phyloP scores from a whole-genome alignment of 495 filamentous ascomycete species.

The Penicillium longicatenatum region DNA sequence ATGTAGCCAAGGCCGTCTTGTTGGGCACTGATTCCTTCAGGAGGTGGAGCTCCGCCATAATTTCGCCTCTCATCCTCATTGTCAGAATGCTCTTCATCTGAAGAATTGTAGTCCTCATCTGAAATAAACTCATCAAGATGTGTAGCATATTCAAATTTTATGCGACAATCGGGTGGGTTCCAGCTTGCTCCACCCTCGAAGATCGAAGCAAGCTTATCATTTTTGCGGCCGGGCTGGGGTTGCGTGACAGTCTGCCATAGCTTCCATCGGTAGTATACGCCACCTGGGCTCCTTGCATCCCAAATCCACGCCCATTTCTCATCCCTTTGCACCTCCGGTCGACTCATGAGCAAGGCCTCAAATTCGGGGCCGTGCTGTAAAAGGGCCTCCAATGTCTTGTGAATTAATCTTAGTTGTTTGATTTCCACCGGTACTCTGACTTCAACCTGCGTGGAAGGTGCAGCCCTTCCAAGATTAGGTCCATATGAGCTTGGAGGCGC shows the following conservation, averaged over 20 bases:
- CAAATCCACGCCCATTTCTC: slow-evolving; percentile 95
- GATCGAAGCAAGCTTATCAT: slow-evolving; percentile 40
- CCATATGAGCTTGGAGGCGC: slow-evolving; percentile 78
- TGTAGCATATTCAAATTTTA: slow-evolving; percentile 76
- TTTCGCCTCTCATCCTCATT: slow-evolving; percentile 65
- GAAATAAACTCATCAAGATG: slow-evolving; percentile 74
- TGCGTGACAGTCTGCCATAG: slow-evolving; percentile 80
- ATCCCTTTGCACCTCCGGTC: slow-evolving; percentile 74
- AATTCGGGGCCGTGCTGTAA: slow-evolving; percentile 83
- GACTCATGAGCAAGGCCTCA: slow-evolving; percentile 88
- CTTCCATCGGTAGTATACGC: slow-evolving; percentile 88
- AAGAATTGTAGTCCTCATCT: slow-evolving; percentile 82
- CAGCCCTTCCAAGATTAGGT: slow-evolving; percentile 37
- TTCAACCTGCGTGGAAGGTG: slow-evolving; percentile 63
- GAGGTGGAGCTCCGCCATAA: slow-evolving; percentile 52
- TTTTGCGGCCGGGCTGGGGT: slow-evolving; percentile 26
- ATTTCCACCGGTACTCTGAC: slow-evolving; percentile 78
- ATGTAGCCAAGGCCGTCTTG: slow-evolving; percentile 71
- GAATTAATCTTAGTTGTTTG: slow-evolving; percentile 78
- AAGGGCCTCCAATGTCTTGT: slow-evolving; percentile 80
- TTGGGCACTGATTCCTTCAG: slow-evolving; percentile 38
- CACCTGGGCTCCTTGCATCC: slow-evolving; percentile 78
- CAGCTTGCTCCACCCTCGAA: slow-evolving; percentile 74
- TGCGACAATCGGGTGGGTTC: slow-evolving; percentile 63
- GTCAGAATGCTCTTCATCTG: slow-evolving; percentile 84